Percentiles rank a stretch among this genome's conserved stretches.
Evolutionary conservation across 345 rosid species (phyloP).

Genomic region (Ceriops zippeliana): DNA sequence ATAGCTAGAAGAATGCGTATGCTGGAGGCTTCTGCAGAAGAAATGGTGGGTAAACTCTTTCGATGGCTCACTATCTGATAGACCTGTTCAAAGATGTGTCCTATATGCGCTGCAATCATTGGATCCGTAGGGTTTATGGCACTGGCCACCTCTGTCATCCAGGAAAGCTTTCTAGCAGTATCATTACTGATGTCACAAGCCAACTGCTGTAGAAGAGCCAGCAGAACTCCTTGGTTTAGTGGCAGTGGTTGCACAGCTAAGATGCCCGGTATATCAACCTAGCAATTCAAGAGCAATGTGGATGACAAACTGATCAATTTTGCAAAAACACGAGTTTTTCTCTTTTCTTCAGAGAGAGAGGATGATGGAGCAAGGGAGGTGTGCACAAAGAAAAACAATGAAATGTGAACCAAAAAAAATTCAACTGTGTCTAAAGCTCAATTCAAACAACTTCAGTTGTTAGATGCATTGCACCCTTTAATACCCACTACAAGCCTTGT

Average conservation of each 20-base stretch:
- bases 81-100: conserved; percentile 77
- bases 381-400: too few relatives aligned
- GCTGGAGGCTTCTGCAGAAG: conserved; percentile 42
- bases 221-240: conserved; percentile 83
- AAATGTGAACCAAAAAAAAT: too few relatives aligned
- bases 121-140: conserved; percentile 76
- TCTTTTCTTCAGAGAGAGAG: too few relatives aligned
- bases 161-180: conserved; percentile 50
- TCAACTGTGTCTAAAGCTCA: too few relatives aligned
- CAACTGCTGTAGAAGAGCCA: conserved; percentile 79
- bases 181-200: conserved; percentile 72
- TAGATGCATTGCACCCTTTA: too few relatives aligned
- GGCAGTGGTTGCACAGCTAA: conserved; percentile 55
- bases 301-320: too few relatives aligned
- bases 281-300: conserved; percentile 2
- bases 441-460: too few relatives aligned
- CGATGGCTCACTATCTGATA: conserved; percentile 55
- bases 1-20: conserved; percentile 70
- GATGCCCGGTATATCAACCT: conserved; percentile 69
- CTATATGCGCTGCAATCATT: conserved; percentile 49
- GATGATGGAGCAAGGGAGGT: too few relatives aligned
- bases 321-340: too few relatives aligned
- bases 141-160: conserved; percentile 80
- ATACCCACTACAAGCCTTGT: too few relatives aligned
- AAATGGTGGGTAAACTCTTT: conserved; percentile 39